phyloP scores from a whole-genome alignment of 2,329 filamentous ascomycete species.

The Bipolaris cookei region DNA sequence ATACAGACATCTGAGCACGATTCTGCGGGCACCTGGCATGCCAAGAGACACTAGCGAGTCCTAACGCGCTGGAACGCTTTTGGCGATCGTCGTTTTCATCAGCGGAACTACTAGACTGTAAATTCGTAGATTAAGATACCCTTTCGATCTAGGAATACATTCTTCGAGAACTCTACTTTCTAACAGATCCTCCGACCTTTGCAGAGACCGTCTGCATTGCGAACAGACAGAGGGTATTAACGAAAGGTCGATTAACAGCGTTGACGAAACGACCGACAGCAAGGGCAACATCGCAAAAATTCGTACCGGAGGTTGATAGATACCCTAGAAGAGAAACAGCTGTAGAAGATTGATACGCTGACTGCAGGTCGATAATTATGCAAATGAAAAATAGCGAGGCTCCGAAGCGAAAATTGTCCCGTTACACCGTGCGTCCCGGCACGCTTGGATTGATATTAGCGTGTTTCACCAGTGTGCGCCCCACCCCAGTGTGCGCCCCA shows the following conservation, averaged over 20 bases:
- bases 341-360: not conserved
- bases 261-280: conserved; percentile 2
- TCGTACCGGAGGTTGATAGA: not conserved
- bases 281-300: conserved; percentile 2
- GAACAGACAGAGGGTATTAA: conserved; percentile 2
- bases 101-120: conserved; percentile 2
- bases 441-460: too few species aligned
- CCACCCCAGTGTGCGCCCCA: too few species aligned
- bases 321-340: not conserved
- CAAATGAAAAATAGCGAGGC: not conserved
- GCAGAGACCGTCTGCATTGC: not conserved
- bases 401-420: too few species aligned
- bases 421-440: too few species aligned
- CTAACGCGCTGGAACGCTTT: conserved; percentile 3
- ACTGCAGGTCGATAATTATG: not conserved
- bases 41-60: not conserved
- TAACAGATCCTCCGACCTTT: conserved; percentile 4
- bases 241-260: conserved; percentile 3
- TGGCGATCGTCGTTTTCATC: conserved; percentile 2
- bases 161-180: not conserved
- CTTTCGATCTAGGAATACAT: not conserved
- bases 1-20: conserved; percentile 1
- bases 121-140: not conserved
- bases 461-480: too few species aligned
- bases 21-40: not conserved